Evolutionary conservation across 2,329 filamentous ascomycete genomes (phyloP).

Genomic region (Lasiodiplodia sp.): DNA sequence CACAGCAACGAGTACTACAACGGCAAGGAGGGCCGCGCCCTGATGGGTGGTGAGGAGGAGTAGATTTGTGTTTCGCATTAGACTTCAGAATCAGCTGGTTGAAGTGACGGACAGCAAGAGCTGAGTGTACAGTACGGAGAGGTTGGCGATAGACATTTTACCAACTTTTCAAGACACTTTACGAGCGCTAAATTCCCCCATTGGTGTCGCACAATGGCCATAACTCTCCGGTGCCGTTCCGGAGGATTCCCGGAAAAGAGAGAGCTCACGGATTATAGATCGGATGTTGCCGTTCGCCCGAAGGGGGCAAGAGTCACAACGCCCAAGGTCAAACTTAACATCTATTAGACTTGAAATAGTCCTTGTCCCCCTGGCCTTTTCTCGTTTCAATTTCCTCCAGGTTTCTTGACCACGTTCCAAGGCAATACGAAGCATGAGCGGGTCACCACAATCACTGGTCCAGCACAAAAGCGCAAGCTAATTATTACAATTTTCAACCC

Average conservation of each 20-base stretch:
- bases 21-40: slow-evolving; percentile 74
- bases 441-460: background rate
- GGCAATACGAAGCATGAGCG: no score
- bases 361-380: background rate
- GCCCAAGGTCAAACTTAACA: background rate
- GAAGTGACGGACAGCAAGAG: slow-evolving; percentile 7
- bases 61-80: background rate
- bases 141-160: slow-evolving; percentile 25
- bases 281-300: slow-evolving; percentile 3
- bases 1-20: slow-evolving; percentile 80
- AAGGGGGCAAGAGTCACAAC: background rate
- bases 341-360: background rate
- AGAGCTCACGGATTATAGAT: background rate
- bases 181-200: background rate
- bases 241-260: background rate
- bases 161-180: slow-evolving; percentile 17
- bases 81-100: background rate
- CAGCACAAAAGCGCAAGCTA: background rate
- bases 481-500: background rate
- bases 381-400: background rate
- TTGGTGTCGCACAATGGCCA: background rate
- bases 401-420: no score
- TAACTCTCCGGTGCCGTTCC: background rate
- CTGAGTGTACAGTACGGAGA: slow-evolving; percentile 23
- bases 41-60: slow-evolving; percentile 55